Conservation (phyloP, 2,329 filamentous ascomycete species). For the Mariannaea elegans region DNA sequence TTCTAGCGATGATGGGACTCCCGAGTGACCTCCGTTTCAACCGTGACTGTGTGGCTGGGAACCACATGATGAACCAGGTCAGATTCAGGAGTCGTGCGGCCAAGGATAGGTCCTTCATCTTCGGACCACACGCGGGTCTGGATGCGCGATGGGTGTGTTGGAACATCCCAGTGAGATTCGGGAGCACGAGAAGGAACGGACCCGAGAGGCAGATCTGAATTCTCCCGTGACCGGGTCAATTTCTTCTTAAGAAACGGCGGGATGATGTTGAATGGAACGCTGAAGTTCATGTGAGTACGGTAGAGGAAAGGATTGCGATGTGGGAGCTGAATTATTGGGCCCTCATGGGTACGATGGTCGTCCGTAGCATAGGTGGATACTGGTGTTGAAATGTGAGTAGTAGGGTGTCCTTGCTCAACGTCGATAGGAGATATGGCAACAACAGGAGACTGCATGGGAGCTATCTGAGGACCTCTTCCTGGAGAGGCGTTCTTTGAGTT, state of each 20-base stretch:
- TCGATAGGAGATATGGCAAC: slow-evolving; percentile 10
- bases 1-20: slow-evolving; percentile 37
- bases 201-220: slow-evolving; percentile 19
- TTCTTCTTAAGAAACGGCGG: slow-evolving; percentile 31
- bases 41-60: slow-evolving; percentile 30
- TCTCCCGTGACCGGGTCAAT: background rate
- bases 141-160: slow-evolving; percentile 23
- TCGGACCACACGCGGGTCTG: slow-evolving; percentile 44
- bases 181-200: slow-evolving; percentile 25
- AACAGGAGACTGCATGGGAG: slow-evolving; percentile 6
- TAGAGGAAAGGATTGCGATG: slow-evolving; percentile 47
- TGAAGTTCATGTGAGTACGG: slow-evolving; percentile 44
- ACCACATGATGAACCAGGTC: slow-evolving; percentile 12
- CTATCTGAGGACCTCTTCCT: slow-evolving; percentile 11
- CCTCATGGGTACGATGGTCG: background rate
- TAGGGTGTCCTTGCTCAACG: slow-evolving; percentile 19
- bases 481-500: slow-evolving; percentile 30
- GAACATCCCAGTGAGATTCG: slow-evolving; percentile 22
- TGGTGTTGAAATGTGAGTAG: background rate
- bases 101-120: slow-evolving; percentile 19
- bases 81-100: slow-evolving; percentile 12
- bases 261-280: slow-evolving; percentile 31
- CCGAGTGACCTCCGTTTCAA: slow-evolving; percentile 39
- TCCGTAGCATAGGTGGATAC: slow-evolving; percentile 6
- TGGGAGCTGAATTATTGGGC: slow-evolving; percentile 22